These are phyloP conservation scores for Ceratorhiza oryzae-sativae DNA, from an alignment of 1,284 basidiomycete species.

Conservation along the genomic window DNA sequence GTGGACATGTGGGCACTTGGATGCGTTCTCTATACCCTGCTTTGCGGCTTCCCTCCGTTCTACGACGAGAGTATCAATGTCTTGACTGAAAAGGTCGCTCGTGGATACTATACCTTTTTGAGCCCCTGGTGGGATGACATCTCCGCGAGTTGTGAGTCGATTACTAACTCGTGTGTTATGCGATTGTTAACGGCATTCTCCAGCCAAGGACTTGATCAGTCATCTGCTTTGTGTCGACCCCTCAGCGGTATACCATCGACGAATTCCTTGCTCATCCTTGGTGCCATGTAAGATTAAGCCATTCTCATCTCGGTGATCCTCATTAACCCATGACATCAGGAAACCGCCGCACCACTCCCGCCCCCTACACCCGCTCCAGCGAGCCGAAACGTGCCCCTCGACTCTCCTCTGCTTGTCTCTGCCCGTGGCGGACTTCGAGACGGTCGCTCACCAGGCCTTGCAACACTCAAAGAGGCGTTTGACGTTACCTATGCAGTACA, in stretches of 20 bases:
- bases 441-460: slow-evolving; percentile 89
- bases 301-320: slow-evolving; percentile 44
- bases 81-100: slow-evolving; percentile 97
- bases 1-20: slow-evolving; percentile 99
- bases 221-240: slow-evolving; percentile 97
- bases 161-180: slow-evolving; percentile 18
- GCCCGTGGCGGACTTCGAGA: slow-evolving; percentile 75
- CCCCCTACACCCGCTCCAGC: slow-evolving; percentile 63
- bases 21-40: slow-evolving; percentile 96
- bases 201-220: slow-evolving; percentile 94
- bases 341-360: slow-evolving; percentile 65
- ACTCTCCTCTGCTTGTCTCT: slow-evolving; percentile 89
- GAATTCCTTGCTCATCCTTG: slow-evolving; percentile 98
- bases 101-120: slow-evolving; percentile 97
- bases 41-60: slow-evolving; percentile 99
- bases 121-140: slow-evolving; percentile 99
- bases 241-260: slow-evolving; percentile 95
- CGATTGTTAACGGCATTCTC: slow-evolving; percentile 40
- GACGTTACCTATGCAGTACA: slow-evolving; percentile 99
- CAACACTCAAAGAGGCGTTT: slow-evolving; percentile 95
- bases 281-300: slow-evolving; percentile 64
- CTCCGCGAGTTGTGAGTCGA: slow-evolving; percentile 70
- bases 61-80: slow-evolving; percentile 99
- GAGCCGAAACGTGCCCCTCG: slow-evolving; percentile 68
- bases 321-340: slow-evolving; percentile 45